Evolutionary conservation across 192 early-diverging fungal species (phyloP), one percentile per base, ranked within the genome.

Genomic region (Coemansia sp.): DNA sequence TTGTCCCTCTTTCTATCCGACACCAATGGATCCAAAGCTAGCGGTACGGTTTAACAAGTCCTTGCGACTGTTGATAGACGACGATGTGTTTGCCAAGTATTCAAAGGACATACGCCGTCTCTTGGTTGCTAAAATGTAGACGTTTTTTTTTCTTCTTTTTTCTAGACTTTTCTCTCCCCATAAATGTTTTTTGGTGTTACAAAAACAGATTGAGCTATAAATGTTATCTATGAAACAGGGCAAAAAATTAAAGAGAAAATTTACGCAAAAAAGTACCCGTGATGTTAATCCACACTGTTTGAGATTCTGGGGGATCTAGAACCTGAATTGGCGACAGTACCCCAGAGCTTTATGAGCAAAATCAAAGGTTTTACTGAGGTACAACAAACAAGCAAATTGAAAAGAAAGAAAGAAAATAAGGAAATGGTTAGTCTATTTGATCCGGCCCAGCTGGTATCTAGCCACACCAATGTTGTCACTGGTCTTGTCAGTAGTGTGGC

Each of bases 401-500:
- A 18, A 44, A 44, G n/a, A 24, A 31, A 59, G 1, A 4, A 20
- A 73, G 54, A 63, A 2, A 60, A 59, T 1, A 27, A 67, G 27
- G 27, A 27, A 60, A 59, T 60, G 2, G 16, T 3, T 60, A 43
- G 27, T 41, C 38, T 78, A 79, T 33, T 82, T 80, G 61, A 80
- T 75, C 22, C 66, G 60, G 78, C 57, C 47, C 20, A 84, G 78
- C 12, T 79, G 77, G 74, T 68, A 74, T 29, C 66, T 76, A 46
- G 82, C 78, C 49, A 84, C 51, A 29, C 82, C 82, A 63, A 84
- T 71, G 38, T 79, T 75, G 41, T 72, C 75, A 55, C 68, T 70
- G 22, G 82, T 77, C 55, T 67, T 80, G 71, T 92, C 87, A 2
- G 89, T 82, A 63, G 84, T 87, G 9, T 78, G 55, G 5, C 57